Conservation (phyloP, 192 early-diverging fungal species). For the Diversispora epigaea region DNA sequence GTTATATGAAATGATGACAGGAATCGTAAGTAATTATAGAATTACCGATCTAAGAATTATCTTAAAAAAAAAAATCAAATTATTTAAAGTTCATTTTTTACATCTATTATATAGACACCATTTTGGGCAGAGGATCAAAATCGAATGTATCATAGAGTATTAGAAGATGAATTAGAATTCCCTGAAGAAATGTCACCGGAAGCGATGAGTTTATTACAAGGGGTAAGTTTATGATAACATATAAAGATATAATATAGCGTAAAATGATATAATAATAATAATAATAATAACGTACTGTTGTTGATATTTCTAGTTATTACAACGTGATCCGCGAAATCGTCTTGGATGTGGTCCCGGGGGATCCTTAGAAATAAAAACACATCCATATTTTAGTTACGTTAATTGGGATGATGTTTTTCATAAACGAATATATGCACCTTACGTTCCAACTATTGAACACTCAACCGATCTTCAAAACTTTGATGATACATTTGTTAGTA, state of each 20-base stretch:
- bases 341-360: constrained; percentile 64
- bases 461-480: constrained; percentile 58
- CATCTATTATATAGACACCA: constrained; percentile 41
- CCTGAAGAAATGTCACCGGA: constrained; percentile 46
- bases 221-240: constrained; percentile 36
- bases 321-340: constrained; percentile 58
- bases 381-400: constrained; percentile 70
- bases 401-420: constrained; percentile 74
- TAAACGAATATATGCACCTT: constrained; percentile 60
- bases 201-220: constrained; percentile 47
- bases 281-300: not conserved
- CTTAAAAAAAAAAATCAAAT: not conserved
- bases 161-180: constrained; percentile 55
- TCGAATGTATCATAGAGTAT: constrained; percentile 58
- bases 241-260: too few species aligned
- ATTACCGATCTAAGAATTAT: not conserved
- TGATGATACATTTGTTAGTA: constrained; percentile 54
- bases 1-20: constrained; percentile 89
- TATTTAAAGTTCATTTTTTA: not conserved
- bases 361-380: constrained; percentile 64
- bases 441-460: constrained; percentile 60
- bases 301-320: constrained; percentile 41
- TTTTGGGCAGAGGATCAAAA: constrained; percentile 60
- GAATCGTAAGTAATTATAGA: constrained; percentile 44
- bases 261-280: too few species aligned